Percentiles rank a stretch among this genome's conserved stretches.
phyloP scores from a whole-genome alignment of 345 rosid genomes.

The Moricandia arvensis region DNA sequence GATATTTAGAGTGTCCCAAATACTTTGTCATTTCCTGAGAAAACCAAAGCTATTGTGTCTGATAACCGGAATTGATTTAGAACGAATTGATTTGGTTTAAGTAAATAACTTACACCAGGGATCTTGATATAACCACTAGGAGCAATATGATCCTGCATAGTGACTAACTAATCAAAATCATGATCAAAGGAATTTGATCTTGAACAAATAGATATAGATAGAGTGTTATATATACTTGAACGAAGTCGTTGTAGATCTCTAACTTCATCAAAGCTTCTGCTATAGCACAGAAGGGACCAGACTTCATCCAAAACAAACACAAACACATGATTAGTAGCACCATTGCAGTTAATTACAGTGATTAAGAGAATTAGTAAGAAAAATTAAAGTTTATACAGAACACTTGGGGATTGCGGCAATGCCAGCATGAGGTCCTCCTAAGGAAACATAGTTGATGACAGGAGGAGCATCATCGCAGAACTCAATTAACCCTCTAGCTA shows the following conservation, averaged over 20 bases:
- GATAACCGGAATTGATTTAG: neutral
- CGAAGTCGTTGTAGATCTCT: slow-evolving; percentile 28
- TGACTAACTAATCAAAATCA: slow-evolving; percentile 13
- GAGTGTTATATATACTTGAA: slow-evolving; percentile 23
- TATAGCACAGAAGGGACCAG: slow-evolving; percentile 25
- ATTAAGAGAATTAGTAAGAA: neutral
- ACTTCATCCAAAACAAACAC: neutral
- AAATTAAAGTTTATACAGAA: slow-evolving; percentile 40
- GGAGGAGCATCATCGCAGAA: slow-evolving; percentile 78
- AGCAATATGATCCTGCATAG: slow-evolving; percentile 37
- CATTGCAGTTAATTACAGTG: neutral
- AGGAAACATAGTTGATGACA: slow-evolving; percentile 69
- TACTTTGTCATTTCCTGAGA: slow-evolving; percentile 31
- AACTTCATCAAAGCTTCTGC: slow-evolving; percentile 26
- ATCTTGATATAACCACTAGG: slow-evolving; percentile 36
- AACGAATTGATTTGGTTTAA: neutral
- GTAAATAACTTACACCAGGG: slow-evolving; percentile 26
- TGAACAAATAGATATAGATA: neutral
- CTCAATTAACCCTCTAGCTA: slow-evolving; percentile 80
- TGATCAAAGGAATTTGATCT: neutral
- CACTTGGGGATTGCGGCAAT: slow-evolving; percentile 83
- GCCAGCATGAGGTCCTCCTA: slow-evolving; percentile 97
- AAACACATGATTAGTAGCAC: neutral
- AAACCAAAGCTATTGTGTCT: neutral
- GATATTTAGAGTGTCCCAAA: slow-evolving; percentile 61